Percentiles rank a stretch among this genome's conserved stretches.
Evolutionary conservation across 257 asterid genomes (phyloP).

Genomic region (Plantago ovata): DNA sequence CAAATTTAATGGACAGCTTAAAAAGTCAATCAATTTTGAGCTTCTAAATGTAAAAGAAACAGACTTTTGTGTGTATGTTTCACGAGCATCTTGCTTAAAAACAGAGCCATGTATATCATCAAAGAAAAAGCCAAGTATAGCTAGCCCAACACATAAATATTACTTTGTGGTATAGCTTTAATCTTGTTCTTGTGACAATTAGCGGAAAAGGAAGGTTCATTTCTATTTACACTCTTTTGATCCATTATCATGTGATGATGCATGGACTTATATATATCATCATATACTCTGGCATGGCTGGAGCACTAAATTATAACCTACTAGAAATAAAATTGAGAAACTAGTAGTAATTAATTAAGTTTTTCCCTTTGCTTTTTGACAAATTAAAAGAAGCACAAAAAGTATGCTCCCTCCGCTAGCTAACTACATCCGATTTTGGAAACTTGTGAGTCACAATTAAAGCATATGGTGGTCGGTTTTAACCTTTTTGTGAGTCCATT

Average conservation of each 20-base stretch:
- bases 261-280: not conserved
- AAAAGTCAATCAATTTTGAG: constrained; percentile 21
- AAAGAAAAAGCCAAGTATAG: constrained; percentile 24
- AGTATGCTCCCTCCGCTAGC: no score
- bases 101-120: constrained; percentile 27
- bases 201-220: constrained; percentile 20
- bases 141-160: constrained; percentile 16
- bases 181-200: constrained; percentile 30
- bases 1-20: constrained; percentile 26
- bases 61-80: constrained; percentile 12
- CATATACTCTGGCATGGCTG: constrained; percentile 7
- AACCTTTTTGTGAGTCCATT: no score
- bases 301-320: not conserved
- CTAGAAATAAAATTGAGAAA: no score
- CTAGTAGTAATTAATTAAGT: no score
- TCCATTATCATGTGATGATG: not conserved
- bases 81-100: constrained; percentile 56
- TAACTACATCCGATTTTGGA: no score
- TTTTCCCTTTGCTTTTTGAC: no score
- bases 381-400: no score
- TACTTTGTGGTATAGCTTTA: not conserved
- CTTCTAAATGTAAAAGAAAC: constrained; percentile 19
- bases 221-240: constrained; percentile 6
- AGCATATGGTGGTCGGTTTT: no score
- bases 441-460: no score